Evolutionary conservation across 768 basidiomycete genomes (phyloP), one percentile per base, ranked within the genome.

Genomic region (Coprinopsis strossmayeri): DNA sequence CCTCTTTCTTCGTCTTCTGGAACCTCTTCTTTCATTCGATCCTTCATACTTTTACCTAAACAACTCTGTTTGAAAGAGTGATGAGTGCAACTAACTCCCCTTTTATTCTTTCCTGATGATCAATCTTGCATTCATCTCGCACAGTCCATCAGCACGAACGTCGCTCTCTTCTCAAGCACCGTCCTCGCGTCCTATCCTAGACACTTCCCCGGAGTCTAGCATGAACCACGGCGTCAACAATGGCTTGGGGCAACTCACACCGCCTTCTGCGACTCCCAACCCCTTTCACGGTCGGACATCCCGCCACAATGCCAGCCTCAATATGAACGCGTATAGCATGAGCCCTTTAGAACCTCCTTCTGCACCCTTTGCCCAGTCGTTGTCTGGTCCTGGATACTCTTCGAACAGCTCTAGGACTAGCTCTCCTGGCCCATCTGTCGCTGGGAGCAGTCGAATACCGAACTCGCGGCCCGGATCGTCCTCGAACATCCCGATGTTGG

Each of bases 21-120:
- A 11, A 11, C 35, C 9, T 7, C 17, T 17, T 18, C 17, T 18
- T 38, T 38, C 40, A 23, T 9, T 25, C 21, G 9, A 18, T 4
- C 24, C 18, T 25, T 42, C 40, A 26, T 5, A 38, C 37, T 17
- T 42, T 42, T 42, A 42, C 40, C 40, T 42, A 42, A 42, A 42
- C 5, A 42, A 11, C 40, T 18, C 17, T 9, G 9, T 38, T 11
- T 38, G 30, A 32, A 38, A 18, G 37, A 18, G 18, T 13, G 37
- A 12, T 13, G 37, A 42, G 21, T 42, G 18, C 9, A 18, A 17
- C 35, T 38, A 17, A 38, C 17, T 10, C 17, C 5, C 35, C 9
- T 18, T 17, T 18, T 11, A 7, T 32, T 32, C 35, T 18, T 18
- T 38, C 35, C 10, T 18, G 17, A 11, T 18, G 35, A 38, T 38